Evolutionary conservation across 768 basidiomycete genomes (phyloP).

Genomic region (Russula compacta): DNA sequence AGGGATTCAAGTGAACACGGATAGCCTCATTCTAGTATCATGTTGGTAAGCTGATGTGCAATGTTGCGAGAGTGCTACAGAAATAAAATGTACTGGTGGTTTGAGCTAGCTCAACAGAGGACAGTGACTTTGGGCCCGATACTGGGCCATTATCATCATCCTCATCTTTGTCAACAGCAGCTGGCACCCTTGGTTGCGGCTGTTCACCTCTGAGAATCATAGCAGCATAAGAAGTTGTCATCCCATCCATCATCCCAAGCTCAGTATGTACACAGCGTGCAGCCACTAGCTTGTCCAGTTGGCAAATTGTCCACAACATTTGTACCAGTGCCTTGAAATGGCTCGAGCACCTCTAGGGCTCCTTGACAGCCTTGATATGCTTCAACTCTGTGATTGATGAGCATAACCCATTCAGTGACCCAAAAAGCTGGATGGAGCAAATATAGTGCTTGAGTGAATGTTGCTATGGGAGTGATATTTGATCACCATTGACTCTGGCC

Average conservation of each 20-base stretch:
- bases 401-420: constrained; percentile 16
- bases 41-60: no score
- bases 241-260: constrained; percentile 4
- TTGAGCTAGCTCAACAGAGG: neutral
- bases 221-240: neutral
- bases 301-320: neutral
- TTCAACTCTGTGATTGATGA: constrained; percentile 21
- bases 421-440: neutral
- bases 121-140: no score
- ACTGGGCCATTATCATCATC: neutral
- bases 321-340: constrained; percentile 18
- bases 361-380: constrained; percentile 9
- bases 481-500: neutral
- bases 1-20: no score
- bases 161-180: neutral
- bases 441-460: constrained; percentile 2
- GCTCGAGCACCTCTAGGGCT: constrained; percentile 20
- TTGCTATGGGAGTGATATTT: constrained; percentile 16
- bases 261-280: neutral
- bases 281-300: constrained; percentile 4
- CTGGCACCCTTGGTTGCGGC: neutral
- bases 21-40: no score
- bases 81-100: neutral
- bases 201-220: neutral
- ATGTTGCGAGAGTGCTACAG: no score